phyloP scores from a whole-genome alignment of 1,284 basidiomycete genomes.

The Ustilago sp. region DNA sequence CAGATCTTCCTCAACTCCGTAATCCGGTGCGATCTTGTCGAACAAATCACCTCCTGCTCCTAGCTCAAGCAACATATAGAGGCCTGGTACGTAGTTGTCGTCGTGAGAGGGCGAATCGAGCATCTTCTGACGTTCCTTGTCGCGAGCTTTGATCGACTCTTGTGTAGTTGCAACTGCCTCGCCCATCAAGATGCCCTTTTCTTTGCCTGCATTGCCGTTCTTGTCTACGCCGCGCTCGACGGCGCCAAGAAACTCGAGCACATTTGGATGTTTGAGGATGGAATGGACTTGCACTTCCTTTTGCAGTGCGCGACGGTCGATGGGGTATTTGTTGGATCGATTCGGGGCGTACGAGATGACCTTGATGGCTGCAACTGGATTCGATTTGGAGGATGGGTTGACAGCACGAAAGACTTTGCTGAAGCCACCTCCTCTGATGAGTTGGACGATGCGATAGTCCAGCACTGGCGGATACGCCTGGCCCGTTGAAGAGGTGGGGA shows the following conservation, averaged over 20 bases:
- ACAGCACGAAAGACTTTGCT: conserved; percentile 66
- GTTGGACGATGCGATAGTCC: conserved; percentile 66
- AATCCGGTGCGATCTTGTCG: conserved; percentile 92
- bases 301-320: conserved; percentile 71
- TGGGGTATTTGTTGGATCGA: conserved; percentile 58
- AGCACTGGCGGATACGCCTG: conserved; percentile 63
- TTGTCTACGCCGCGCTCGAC: conserved; percentile 58
- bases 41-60: conserved; percentile 95
- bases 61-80: conserved; percentile 92
- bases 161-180: conserved; percentile 71
- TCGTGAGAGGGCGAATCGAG: conserved; percentile 45
- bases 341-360: conserved; percentile 66
- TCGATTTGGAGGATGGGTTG: conserved; percentile 47
- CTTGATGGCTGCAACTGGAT: conserved; percentile 66
- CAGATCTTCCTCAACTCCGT: conserved; percentile 86
- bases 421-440: conserved; percentile 68
- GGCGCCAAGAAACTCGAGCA: conserved; percentile 86
- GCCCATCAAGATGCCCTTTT: conserved; percentile 50
- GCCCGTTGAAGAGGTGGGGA: conserved; percentile 65
- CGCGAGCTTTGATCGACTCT: conserved; percentile 71
- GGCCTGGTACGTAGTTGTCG: conserved; percentile 70
- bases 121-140: conserved; percentile 51
- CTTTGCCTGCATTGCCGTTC: conserved; percentile 43
- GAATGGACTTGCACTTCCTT: conserved; percentile 94
- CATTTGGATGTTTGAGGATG: conserved; percentile 81